A percentile compares a stretch with the other conserved stretches of the same genome.
phyloP scores from a whole-genome alignment of 495 filamentous ascomycete species.

The Penicillium crystallinum region DNA sequence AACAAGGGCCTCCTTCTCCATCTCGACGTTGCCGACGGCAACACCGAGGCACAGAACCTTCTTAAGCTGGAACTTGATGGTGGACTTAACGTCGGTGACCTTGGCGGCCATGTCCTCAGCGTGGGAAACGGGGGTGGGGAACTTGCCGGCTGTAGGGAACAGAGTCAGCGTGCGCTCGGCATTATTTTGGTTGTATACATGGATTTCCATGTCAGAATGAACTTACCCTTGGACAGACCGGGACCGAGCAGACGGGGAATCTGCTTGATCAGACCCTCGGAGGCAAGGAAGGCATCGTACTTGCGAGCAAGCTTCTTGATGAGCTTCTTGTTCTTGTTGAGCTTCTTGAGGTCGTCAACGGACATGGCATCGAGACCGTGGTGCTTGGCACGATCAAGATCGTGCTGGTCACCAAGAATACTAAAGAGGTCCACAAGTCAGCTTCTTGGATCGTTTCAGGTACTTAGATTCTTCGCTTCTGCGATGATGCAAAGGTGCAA shows the following conservation, averaged over 20 bases:
- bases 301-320: constrained; percentile 99
- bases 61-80: constrained; percentile 99
- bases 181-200: not conserved
- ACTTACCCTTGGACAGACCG: constrained; percentile 92
- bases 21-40: constrained; percentile 94
- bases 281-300: constrained; percentile 98
- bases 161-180: constrained; percentile 9
- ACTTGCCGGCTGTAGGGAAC: constrained; percentile 78
- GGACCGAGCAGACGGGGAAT: constrained; percentile 98
- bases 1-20: constrained; percentile 93
- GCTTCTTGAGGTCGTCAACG: constrained; percentile 97
- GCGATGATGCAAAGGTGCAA: not conserved
- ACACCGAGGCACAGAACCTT: constrained; percentile 99
- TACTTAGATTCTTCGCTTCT: not conserved
- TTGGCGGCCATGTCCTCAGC: constrained; percentile 85
- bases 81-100: constrained; percentile 98
- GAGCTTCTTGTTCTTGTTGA: constrained; percentile 99
- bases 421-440: constrained; percentile 30
- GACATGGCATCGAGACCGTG: constrained; percentile 96
- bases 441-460: not conserved
- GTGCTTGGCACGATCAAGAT: constrained; percentile 99
- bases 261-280: constrained; percentile 96
- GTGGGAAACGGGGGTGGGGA: constrained; percentile 97
- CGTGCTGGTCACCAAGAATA: constrained; percentile 98
- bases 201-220: not conserved